Evolutionary conservation across 148 eudicot species (phyloP), one percentile per base, ranked within the genome.

Genomic region (Amaranthus cruentus): DNA sequence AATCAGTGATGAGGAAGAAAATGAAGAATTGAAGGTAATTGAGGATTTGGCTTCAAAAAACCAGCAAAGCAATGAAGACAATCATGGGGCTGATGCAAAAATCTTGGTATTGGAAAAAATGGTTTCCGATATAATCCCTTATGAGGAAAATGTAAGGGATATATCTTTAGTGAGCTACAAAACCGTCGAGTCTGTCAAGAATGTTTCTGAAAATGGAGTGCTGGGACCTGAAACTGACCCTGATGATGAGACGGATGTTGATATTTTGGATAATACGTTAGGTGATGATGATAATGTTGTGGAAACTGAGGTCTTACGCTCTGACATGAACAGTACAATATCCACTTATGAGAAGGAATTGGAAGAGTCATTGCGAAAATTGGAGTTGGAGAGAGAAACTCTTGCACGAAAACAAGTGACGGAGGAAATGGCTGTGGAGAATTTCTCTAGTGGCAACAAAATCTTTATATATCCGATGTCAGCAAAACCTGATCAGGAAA

Each of bases 361-460:
- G 69, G 57, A 53, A 2, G 78, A 77, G 66, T 12, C 79, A 15
- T 65, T 66, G 72, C 75, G 60, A 4, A 85, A 78, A 63, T 74
- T 89, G 75, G 83, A 87, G 76, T 73, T 86, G 79, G 95, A 96
- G 80, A 84, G 80, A 82, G 99, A 92, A 86, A 84, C 84, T 62
- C 81, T 60, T 49, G 47, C 80, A 48, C 85, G 80, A 65, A 84
- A 80, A 73, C 85, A 90, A 81, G 84, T 75, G 55, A 56, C 89
- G 48, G 83, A 83, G 70, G 85, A 86, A 85, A 85, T 90, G 81
- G 91, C 96, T 2, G 85, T 78, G 78, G 87, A 78, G 69, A 92
- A 83, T 56, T 80, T 86, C 60, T 86, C 73, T 15, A 81, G 80
- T 75, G 92, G 90, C 69, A 84, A 75, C 72, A 92, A 81, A 81